Conservation (phyloP, 176 grass and related monocot species). For the Poa pratensis region DNA sequence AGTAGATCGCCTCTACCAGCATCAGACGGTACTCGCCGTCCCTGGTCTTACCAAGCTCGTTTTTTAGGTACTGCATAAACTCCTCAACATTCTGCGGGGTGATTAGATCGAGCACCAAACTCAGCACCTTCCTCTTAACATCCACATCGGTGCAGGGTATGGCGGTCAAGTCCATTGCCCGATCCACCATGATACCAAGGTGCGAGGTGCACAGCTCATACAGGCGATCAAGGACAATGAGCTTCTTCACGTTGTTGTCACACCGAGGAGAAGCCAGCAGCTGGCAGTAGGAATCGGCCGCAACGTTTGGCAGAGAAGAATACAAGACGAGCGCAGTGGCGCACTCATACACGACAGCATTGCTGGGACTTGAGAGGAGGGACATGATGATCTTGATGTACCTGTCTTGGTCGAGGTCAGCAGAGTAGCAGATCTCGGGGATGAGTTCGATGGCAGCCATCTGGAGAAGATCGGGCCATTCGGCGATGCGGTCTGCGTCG, state of each 20-base stretch:
- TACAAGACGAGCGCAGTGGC: constrained; percentile 30
- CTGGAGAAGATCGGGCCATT: constrained; percentile 67
- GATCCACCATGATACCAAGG: constrained; percentile 57
- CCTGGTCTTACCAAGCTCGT: background rate
- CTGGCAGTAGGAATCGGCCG: constrained; percentile 63
- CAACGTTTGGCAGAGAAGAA: constrained; percentile 50
- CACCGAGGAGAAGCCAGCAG: constrained; percentile 54
- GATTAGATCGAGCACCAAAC: constrained; percentile 63
- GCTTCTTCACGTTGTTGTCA: constrained; percentile 78
- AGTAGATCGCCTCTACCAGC: background rate
- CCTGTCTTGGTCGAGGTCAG: constrained; percentile 52
- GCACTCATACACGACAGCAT: constrained; percentile 63
- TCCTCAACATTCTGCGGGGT: constrained; percentile 64
- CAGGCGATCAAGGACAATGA: constrained; percentile 71
- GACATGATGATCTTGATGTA: constrained; percentile 71
- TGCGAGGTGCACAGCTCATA: constrained; percentile 54
- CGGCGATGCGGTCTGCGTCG: constrained; percentile 48
- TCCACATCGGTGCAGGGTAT: constrained; percentile 48
- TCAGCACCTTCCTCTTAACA: constrained; percentile 60
- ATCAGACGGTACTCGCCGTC: background rate
- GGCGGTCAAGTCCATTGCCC: constrained; percentile 55
- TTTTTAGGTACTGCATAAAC: background rate
- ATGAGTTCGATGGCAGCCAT: constrained; percentile 67
- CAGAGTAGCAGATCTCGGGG: constrained; percentile 54
- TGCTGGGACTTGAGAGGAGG: constrained; percentile 49